Percentiles rank a stretch among this genome's conserved stretches.
Conservation (phyloP, 768 basidiomycete genomes). For the Rhizopogon vulgaris region DNA sequence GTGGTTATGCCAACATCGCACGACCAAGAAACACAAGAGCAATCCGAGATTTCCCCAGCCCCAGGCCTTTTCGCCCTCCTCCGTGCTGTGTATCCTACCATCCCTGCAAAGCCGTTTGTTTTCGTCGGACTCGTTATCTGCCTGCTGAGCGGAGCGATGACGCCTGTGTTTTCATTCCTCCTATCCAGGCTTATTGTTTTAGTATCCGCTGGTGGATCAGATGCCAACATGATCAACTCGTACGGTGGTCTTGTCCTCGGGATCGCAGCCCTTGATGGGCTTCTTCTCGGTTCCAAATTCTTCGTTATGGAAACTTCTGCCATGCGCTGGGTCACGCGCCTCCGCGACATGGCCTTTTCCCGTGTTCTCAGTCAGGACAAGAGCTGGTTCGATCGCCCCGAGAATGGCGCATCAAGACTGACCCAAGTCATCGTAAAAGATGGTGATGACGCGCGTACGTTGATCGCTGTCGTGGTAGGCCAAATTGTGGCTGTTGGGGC, state of each 20-base stretch:
- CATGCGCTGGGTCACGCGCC: slow-evolving; percentile 64
- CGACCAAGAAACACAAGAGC: not conserved
- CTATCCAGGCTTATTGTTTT: slow-evolving; percentile 77
- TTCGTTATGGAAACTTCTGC: slow-evolving; percentile 72
- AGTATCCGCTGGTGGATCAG: slow-evolving; percentile 64
- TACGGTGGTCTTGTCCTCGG: slow-evolving; percentile 71
- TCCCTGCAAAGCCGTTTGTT: slow-evolving; percentile 71
- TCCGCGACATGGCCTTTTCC: slow-evolving; percentile 53
- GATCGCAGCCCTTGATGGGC: slow-evolving; percentile 69
- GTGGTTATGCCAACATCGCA: slow-evolving; percentile 5
- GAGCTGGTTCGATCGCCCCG: slow-evolving; percentile 73
- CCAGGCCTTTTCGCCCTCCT: slow-evolving; percentile 34
- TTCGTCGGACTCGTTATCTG: slow-evolving; percentile 65
- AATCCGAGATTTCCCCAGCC: not conserved
- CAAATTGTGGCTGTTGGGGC: slow-evolving; percentile 67
- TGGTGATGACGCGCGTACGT: slow-evolving; percentile 76
- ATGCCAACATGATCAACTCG: slow-evolving; percentile 54
- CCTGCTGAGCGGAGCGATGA: slow-evolving; percentile 73
- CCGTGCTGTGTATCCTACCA: slow-evolving; percentile 54
- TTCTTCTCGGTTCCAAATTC: slow-evolving; percentile 71
- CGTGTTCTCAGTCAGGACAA: slow-evolving; percentile 77
- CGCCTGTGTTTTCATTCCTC: slow-evolving; percentile 88
- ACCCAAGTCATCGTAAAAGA: slow-evolving; percentile 82
- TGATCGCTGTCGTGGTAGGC: slow-evolving; percentile 67
- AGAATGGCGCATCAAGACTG: slow-evolving; percentile 53